Evolutionary conservation across 768 basidiomycete species (phyloP).

Genomic region (Psilocybe subaeruginosa): DNA sequence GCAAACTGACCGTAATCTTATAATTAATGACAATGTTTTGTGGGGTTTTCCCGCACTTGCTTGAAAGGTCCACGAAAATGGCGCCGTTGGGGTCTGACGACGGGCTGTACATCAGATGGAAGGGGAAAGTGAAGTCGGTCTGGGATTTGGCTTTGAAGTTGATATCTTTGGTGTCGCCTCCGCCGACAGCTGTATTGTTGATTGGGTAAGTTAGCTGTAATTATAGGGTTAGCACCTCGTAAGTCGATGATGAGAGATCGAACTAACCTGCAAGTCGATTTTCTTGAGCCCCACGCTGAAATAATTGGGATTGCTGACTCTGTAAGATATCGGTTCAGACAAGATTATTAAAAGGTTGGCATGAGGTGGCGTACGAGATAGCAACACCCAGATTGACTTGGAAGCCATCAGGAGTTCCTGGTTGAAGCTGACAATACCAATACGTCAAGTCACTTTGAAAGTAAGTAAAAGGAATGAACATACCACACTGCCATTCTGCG

Average conservation of each 20-base stretch:
- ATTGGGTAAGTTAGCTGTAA: slow-evolving; percentile 77
- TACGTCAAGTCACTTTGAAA: neutral
- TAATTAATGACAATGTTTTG: slow-evolving; percentile 63
- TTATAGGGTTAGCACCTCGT: neutral
- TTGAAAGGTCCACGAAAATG: slow-evolving; percentile 64
- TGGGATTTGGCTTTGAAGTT: slow-evolving; percentile 52
- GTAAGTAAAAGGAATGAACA: slow-evolving; percentile 12
- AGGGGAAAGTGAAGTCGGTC: slow-evolving; percentile 78
- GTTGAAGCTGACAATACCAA: slow-evolving; percentile 6
- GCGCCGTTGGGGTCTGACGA: slow-evolving; percentile 49
- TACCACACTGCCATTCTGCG: slow-evolving; percentile 48
- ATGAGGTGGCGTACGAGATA: slow-evolving; percentile 55
- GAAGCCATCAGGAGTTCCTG: slow-evolving; percentile 43
- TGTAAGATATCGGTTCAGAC: slow-evolving; percentile 28
- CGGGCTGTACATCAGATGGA: slow-evolving; percentile 64
- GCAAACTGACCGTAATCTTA: slow-evolving; percentile 60
- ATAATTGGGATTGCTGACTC: slow-evolving; percentile 83
- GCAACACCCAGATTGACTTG: slow-evolving; percentile 64
- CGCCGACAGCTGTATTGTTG: slow-evolving; percentile 68
- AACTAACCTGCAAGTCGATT: slow-evolving; percentile 60
- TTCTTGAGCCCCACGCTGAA: slow-evolving; percentile 69
- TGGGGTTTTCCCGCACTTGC: slow-evolving; percentile 61
- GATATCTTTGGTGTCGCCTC: slow-evolving; percentile 52
- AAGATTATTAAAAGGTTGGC: neutral
- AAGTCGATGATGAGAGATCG: neutral